phyloP scores from a whole-genome alignment of 805 yeast genomes.

The Danielozyma ontarioensis region DNA sequence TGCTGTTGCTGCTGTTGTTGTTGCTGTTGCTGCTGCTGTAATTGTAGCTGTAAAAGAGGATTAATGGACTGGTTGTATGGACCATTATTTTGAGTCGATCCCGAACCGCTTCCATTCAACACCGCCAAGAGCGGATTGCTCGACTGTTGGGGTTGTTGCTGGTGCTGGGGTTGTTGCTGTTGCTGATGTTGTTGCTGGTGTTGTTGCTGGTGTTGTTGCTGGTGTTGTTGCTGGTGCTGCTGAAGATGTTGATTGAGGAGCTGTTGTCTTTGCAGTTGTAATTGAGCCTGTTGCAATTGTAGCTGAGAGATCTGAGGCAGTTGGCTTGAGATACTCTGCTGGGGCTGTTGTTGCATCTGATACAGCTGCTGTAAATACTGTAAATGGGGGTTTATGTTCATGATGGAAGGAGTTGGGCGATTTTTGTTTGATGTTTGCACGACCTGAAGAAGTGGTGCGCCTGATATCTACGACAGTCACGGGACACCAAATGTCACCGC shows the following conservation, averaged over 20 bases:
- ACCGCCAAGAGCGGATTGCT: slow-evolving; percentile 34
- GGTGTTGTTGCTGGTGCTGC: slow-evolving; percentile 24
- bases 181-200: slow-evolving; percentile 9
- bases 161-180: slow-evolving; percentile 9
- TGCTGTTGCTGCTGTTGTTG: slow-evolving; percentile 17
- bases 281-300: slow-evolving; percentile 26
- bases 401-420: slow-evolving; percentile 5
- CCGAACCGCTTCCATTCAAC: slow-evolving; percentile 22
- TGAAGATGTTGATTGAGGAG: slow-evolving; percentile 27
- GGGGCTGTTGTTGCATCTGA: slow-evolving; percentile 22
- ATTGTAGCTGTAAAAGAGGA: slow-evolving; percentile 23
- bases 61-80: slow-evolving; percentile 13
- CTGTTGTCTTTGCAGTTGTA: slow-evolving; percentile 31
- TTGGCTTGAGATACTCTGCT: slow-evolving; percentile 14
- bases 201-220: slow-evolving; percentile 6
- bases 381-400: slow-evolving; percentile 41
- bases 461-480: not conserved
- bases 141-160: slow-evolving; percentile 12
- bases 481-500: too few relatives aligned
- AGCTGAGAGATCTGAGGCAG: slow-evolving; percentile 34
- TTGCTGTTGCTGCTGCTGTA: slow-evolving; percentile 24
- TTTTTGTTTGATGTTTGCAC: not conserved
- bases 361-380: slow-evolving; percentile 37
- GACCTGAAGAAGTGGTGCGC: not conserved
- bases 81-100: not conserved